Conservation (phyloP, 2,329 filamentous ascomycete species). For the Verticillium albo-atrum region DNA sequence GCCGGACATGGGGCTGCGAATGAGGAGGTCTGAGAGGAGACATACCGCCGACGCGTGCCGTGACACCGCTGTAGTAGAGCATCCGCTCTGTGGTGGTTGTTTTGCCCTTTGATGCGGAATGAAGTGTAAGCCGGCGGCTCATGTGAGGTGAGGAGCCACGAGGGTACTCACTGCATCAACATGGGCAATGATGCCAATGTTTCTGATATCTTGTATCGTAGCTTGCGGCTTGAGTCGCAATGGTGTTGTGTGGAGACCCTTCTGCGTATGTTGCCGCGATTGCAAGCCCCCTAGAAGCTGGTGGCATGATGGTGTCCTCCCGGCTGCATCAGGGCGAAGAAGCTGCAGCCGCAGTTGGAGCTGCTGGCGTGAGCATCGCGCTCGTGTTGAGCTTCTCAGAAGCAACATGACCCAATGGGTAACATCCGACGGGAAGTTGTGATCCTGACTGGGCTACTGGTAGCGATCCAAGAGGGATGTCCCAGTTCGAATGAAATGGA, state of each 20-base stretch:
- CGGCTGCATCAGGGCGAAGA: not conserved
- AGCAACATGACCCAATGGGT: not conserved
- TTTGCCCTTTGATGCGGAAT: constrained; percentile 60
- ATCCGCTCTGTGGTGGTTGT: constrained; percentile 98
- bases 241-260: not conserved
- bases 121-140: constrained; percentile 8
- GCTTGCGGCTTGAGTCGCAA: constrained; percentile 17
- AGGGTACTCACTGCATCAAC: constrained; percentile 71
- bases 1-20: not conserved
- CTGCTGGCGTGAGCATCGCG: not conserved
- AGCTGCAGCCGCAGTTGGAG: not conserved
- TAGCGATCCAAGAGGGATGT: not conserved
- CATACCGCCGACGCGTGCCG: constrained; percentile 72
- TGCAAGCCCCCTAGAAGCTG: not conserved
- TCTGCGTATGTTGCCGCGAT: not conserved
- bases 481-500: not conserved
- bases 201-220: constrained; percentile 64
- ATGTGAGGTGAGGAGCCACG: not conserved
- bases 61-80: constrained; percentile 94
- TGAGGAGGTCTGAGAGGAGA: constrained; percentile 9
- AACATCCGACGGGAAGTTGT: not conserved
- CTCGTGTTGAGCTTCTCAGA: not conserved
- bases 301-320: not conserved
- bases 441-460: not conserved
- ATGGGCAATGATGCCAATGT: constrained; percentile 98